Evolutionary conservation across 164 flowering plant genomes (phyloP).

Genomic region (Magnolia officinalis): DNA sequence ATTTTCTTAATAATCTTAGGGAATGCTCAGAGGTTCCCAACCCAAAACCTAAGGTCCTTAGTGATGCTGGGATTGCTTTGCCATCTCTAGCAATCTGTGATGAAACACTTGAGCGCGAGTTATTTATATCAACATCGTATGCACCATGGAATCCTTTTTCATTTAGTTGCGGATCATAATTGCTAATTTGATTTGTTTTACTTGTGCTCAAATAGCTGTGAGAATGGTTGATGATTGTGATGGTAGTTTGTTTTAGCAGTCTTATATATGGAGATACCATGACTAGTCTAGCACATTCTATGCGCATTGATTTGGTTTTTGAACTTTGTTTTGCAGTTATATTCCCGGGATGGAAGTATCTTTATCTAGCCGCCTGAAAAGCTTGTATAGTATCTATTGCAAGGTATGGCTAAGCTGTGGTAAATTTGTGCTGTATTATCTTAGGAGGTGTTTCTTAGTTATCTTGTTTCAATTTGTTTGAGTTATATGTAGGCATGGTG

Average conservation of each 20-base stretch:
- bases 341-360: slow-evolving; percentile 98
- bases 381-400: slow-evolving; percentile 82
- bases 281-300: too few relatives aligned
- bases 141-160: neutral
- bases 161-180: neutral
- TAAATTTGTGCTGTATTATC: neutral
- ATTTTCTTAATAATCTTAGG: slow-evolving; percentile 41
- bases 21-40: slow-evolving; percentile 29
- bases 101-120: slow-evolving; percentile 83
- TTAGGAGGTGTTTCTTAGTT: neutral
- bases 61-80: slow-evolving; percentile 78
- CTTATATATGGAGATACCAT: too few relatives aligned
- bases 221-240: neutral
- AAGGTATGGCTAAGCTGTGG: slow-evolving; percentile 46
- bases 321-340: slow-evolving; percentile 53
- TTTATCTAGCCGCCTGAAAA: slow-evolving; percentile 82
- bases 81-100: slow-evolving; percentile 80
- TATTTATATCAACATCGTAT: slow-evolving; percentile 85
- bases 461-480: neutral
- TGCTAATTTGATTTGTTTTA: neutral
- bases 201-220: neutral
- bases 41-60: slow-evolving; percentile 58
- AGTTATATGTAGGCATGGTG: neutral
- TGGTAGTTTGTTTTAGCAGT: neutral
- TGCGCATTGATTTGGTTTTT: slow-evolving; percentile 7